Evolutionary conservation across 768 basidiomycete species (phyloP), one percentile per base, ranked within the genome.

Genomic region (Dioszegia hungarica): DNA sequence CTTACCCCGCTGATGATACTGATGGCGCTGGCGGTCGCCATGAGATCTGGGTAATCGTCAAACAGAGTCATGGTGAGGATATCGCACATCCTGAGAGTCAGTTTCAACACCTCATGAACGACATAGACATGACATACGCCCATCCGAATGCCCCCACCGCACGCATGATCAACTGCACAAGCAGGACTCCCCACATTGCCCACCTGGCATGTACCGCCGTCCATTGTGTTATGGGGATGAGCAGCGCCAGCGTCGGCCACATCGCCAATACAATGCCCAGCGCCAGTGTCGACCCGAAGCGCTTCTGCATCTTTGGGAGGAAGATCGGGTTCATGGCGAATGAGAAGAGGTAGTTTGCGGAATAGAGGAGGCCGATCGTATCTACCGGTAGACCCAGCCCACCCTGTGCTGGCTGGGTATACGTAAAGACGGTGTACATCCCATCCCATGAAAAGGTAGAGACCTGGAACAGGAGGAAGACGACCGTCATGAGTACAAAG

Each of bases 381-480:
- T 59, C 58, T 24, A 66, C 70, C 12, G 67, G 38, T n/a, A 72
- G 56, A 14, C 64, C 70, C 14, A 68, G 45, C 34, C 70, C 70
- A 5, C 70, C 70, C 19, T 39, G 33, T 1, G 24, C 17, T 6
- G 62, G 55, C 12, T 40, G 11, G 14, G 70, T 72, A 39, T 67
- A 69, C 2, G 63, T 59, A 25, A 53, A 64, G 27, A 68, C 57
- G 4, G 65, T 53, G 43, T 60, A 64, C 19, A 72, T 57, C 15
- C 63, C 67, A 20, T 68, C 66, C 50, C 56, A 62, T 9, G 60
- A 58, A 20, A 65, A 57, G 17, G 36, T 63, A 9, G 60, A 61
- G 60, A 54, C 6, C 36, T 57, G 56, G 37, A 48, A 57, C 9
- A 58, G 49, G 45, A 58, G 49, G 48, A 60, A 60, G 33, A 68